Conservation (phyloP, 73 alveolate species). For the Paramecium caudatum region DNA sequence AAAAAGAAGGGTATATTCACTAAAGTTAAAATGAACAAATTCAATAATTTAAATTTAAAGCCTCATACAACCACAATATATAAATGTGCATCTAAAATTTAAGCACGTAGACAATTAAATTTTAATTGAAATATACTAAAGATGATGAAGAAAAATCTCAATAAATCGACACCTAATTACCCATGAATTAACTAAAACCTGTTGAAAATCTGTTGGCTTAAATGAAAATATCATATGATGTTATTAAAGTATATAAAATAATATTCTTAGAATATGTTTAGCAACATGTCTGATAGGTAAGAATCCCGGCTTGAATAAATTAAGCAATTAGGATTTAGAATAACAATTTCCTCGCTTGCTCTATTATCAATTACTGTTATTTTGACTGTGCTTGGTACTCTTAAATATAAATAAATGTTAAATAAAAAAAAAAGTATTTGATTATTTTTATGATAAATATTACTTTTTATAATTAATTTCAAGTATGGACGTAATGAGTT, state of each 20-base stretch:
- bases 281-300: not conserved
- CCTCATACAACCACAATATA: not conserved
- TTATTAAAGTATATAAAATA: not conserved
- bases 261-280: not conserved
- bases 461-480: not conserved
- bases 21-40: not conserved
- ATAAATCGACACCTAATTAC: slow-evolving; percentile 6
- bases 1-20: not conserved
- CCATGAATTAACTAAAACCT: slow-evolving; percentile 3
- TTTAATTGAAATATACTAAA: not conserved
- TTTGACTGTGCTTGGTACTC: not conserved
- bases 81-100: slow-evolving; percentile 20
- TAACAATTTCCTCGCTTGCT: not conserved
- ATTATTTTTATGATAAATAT: not conserved
- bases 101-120: not conserved
- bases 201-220: slow-evolving; percentile 13
- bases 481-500: no score
- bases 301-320: not conserved
- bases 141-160: slow-evolving; percentile 9
- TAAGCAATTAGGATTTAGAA: slow-evolving; percentile 1
- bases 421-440: not conserved
- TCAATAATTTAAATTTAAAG: not conserved
- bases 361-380: not conserved
- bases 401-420: not conserved
- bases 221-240: slow-evolving; percentile 30